These are phyloP conservation scores for Medicago ruthenica DNA, from an alignment of 306 rosid species.

Conservation along the genomic window DNA sequence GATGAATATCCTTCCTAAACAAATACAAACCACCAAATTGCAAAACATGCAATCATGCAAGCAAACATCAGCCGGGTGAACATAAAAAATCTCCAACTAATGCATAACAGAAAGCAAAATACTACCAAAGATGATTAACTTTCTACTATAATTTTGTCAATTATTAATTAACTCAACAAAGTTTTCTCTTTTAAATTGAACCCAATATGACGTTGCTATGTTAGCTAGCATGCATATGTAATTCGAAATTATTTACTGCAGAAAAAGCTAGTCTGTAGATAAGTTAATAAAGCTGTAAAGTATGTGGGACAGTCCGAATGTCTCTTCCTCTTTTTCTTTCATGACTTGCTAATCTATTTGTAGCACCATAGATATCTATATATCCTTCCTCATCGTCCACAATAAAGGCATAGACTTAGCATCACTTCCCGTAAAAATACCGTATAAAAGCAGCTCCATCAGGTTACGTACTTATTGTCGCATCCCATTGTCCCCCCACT, in stretches of 20 bases:
- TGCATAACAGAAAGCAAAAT: too few relatives aligned
- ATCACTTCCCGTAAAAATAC: slow-evolving; percentile 46
- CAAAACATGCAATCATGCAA: too few relatives aligned
- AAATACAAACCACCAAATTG: too few relatives aligned
- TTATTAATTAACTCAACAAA: too few relatives aligned
- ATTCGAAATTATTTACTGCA: not conserved
- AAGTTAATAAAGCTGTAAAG: slow-evolving; percentile 61
- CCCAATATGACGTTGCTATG: too few relatives aligned
- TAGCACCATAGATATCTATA: slow-evolving; percentile 36
- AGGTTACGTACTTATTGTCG: slow-evolving; percentile 50
- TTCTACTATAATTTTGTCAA: too few relatives aligned
- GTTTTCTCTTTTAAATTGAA: too few relatives aligned
- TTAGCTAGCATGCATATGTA: too few relatives aligned
- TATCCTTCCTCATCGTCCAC: slow-evolving; percentile 28
- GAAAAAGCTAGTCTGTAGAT: slow-evolving; percentile 31
- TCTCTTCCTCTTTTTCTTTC: slow-evolving; percentile 55
- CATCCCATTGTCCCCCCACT: slow-evolving; percentile 47
- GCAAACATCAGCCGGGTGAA: too few relatives aligned
- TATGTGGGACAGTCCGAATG: slow-evolving; percentile 98
- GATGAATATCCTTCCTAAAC: too few relatives aligned
- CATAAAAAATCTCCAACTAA: too few relatives aligned
- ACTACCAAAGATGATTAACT: too few relatives aligned
- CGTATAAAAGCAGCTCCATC: slow-evolving; percentile 40
- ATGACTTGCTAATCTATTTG: not conserved
- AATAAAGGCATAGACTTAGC: slow-evolving; percentile 45